phyloP scores from a whole-genome alignment of 148 eudicot species.

The Rheum nobile region DNA sequence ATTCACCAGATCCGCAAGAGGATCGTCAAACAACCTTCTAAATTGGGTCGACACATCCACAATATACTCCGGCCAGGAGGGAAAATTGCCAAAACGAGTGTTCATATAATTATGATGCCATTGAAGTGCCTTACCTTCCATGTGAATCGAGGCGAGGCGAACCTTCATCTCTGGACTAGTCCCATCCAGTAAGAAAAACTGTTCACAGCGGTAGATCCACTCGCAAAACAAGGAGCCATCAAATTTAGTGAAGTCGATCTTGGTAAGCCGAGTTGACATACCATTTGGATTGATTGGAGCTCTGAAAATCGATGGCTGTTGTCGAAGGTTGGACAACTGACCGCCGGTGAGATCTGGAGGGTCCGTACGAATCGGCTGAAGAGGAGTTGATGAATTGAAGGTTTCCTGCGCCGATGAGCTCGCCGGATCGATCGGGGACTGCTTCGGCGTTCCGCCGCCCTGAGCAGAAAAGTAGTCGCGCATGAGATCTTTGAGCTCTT shows the following conservation, averaged over 20 bases:
- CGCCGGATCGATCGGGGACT: too few relatives aligned
- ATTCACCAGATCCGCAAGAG: neutral
- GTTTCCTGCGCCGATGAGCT: too few relatives aligned
- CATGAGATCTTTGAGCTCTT: too few relatives aligned
- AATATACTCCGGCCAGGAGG: neutral
- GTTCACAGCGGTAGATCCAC: neutral
- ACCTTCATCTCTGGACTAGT: neutral
- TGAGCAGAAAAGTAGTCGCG: too few relatives aligned
- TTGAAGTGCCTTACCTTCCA: too few relatives aligned
- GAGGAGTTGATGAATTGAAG: too few relatives aligned
- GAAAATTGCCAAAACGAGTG: neutral
- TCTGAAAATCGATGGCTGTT: too few relatives aligned
- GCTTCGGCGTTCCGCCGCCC: too few relatives aligned
- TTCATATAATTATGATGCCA: neutral
- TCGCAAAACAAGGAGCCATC: neutral
- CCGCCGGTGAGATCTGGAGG: too few relatives aligned
- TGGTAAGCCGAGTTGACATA: neutral
- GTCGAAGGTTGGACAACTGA: too few relatives aligned
- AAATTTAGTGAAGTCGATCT: neutral
- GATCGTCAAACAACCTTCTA: neutral
- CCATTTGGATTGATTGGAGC: too few relatives aligned
- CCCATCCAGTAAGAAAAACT: neutral
- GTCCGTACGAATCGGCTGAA: too few relatives aligned
- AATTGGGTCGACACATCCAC: neutral
- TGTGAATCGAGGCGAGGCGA: neutral